phyloP scores from a whole-genome alignment of 441 rosid genomes.

The Gossypium trilobum region DNA sequence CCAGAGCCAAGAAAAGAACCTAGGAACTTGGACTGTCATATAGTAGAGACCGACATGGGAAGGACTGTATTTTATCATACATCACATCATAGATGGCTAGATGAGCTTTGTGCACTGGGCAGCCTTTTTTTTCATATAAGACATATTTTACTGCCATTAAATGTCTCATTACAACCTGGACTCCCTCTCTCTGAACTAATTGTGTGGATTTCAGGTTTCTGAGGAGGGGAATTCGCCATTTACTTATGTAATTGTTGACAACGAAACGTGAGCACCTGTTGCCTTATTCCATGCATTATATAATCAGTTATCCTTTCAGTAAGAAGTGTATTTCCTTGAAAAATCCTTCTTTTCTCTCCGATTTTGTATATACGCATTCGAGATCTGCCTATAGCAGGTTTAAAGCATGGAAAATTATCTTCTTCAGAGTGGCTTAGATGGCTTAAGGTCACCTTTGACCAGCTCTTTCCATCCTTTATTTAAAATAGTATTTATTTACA shows the following conservation, averaged over 20 bases:
- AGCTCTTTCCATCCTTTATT: background rate
- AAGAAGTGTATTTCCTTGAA: background rate
- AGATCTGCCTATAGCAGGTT: background rate
- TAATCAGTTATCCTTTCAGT: background rate
- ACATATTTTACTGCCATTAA: background rate
- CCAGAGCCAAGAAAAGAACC: background rate
- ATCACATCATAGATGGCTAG: background rate
- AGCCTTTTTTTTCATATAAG: background rate
- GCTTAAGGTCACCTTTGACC: background rate
- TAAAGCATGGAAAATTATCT: background rate
- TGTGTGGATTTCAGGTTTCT: slow-evolving; percentile 42
- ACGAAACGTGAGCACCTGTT: slow-evolving; percentile 51
- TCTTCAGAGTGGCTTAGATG: slow-evolving; percentile 33
- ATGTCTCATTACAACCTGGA: background rate
- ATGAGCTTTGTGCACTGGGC: too few species aligned
- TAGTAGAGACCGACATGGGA: background rate
- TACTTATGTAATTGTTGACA: slow-evolving; percentile 72
- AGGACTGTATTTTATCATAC: background rate
- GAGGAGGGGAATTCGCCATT: slow-evolving; percentile 80
- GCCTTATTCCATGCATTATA: background rate
- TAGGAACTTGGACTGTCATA: background rate
- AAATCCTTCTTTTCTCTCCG: background rate
- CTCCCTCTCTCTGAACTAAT: slow-evolving; percentile 14
- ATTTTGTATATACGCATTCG: background rate
- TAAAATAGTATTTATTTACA: background rate